Evolutionary conservation across 139 green algal genomes (phyloP).

Genomic region (Pedinophyceae sp.): DNA sequence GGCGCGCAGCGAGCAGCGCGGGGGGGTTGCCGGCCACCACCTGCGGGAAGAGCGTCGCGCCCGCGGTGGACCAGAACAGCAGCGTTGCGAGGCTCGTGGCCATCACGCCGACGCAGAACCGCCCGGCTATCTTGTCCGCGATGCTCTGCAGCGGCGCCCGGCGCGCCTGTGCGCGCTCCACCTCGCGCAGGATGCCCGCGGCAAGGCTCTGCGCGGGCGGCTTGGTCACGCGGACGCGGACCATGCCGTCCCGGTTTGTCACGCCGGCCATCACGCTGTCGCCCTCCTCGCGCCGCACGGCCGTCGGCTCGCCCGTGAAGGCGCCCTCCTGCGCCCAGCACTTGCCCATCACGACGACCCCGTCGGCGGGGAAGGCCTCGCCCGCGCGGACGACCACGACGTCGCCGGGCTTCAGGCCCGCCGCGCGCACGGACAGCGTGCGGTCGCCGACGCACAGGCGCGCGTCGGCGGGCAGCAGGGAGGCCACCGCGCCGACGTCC

Average conservation of each 20-base stretch:
- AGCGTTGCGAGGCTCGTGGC: slow-evolving; percentile 58
- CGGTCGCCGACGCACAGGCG: slow-evolving; percentile 18
- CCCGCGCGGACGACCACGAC: slow-evolving; percentile 69
- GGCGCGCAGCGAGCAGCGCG: slow-evolving; percentile 51
- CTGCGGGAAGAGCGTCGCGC: slow-evolving; percentile 26
- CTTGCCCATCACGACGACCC: slow-evolving; percentile 45
- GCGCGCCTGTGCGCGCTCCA: slow-evolving; percentile 35
- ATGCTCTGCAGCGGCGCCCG: slow-evolving; percentile 80
- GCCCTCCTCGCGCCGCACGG: too few relatives aligned
- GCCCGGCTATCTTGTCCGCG: slow-evolving; percentile 72
- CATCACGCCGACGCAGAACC: slow-evolving; percentile 88
- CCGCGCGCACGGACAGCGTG: slow-evolving; percentile 12
- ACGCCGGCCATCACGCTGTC: neutral
- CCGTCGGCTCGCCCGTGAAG: too few relatives aligned
- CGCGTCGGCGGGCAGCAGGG: slow-evolving; percentile 27
- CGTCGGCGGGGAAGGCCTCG: slow-evolving; percentile 65
- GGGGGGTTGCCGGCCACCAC: slow-evolving; percentile 19
- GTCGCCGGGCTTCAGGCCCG: slow-evolving; percentile 30
- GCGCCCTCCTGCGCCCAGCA: too few relatives aligned
- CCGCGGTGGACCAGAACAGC: slow-evolving; percentile 54
- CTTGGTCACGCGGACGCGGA: slow-evolving; percentile 47
- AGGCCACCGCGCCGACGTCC: slow-evolving; percentile 22
- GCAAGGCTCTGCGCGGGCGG: slow-evolving; percentile 53
- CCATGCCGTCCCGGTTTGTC: slow-evolving; percentile 46
- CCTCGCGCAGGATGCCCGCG: slow-evolving; percentile 32